A percentile compares a stretch with the other conserved stretches of the same genome.
Evolutionary conservation across 176 grass and related monocot genomes (phyloP).

Genomic region (Musa itinerans): DNA sequence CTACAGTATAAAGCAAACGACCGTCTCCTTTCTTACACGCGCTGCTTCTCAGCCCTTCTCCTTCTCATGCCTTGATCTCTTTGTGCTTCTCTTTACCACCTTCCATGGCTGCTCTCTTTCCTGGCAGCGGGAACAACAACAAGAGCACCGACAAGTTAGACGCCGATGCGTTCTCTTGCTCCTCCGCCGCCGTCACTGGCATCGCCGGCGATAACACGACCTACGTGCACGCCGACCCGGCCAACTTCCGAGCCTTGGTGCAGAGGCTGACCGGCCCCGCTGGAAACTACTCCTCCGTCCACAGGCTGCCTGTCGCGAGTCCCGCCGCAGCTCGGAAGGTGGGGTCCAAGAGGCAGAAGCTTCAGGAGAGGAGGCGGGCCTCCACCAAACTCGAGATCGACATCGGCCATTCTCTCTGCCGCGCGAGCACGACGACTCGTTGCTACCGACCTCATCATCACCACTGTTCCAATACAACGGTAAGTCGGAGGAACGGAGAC

Average conservation of each 20-base stretch:
- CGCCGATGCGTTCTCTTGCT: no score
- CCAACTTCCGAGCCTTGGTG: constrained; percentile 59
- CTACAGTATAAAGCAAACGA: no score
- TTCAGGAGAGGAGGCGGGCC: constrained; percentile 54
- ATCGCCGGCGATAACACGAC: constrained; percentile 26
- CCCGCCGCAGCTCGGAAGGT: not conserved
- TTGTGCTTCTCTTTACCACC: no score
- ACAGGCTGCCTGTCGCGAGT: not conserved
- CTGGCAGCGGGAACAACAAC: no score
- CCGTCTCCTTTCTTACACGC: no score
- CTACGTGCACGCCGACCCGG: constrained; percentile 58
- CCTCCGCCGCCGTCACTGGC: not conserved
- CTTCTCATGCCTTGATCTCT: no score
- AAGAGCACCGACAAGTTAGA: no score
- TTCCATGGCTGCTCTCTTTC: no score
- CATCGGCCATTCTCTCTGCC: constrained; percentile 24
- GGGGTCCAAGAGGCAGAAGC: constrained; percentile 44
- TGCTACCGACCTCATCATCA: not conserved
- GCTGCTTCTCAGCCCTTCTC: no score
- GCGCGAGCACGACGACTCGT: not conserved
- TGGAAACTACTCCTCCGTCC: not conserved
- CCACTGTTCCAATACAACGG: not conserved
- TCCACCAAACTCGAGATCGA: constrained; percentile 50
- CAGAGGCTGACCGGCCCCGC: constrained; percentile 60
- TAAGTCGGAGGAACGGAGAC: no score